Conservation (phyloP, 805 yeast genomes). For the Saturnispora silvae region DNA sequence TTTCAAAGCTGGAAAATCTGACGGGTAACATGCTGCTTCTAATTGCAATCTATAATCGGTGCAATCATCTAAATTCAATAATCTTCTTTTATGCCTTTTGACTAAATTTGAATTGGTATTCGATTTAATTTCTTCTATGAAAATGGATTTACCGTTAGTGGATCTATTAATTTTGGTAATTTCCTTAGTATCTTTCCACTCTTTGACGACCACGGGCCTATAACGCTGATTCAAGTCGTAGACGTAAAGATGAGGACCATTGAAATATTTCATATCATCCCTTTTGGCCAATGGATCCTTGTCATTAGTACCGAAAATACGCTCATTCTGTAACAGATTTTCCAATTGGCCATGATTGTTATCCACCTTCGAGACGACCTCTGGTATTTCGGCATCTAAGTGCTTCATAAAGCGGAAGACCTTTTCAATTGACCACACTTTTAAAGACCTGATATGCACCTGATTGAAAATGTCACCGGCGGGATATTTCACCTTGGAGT, state of each 20-base stretch:
- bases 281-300: constrained; percentile 78
- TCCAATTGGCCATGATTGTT: constrained; percentile 36
- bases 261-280: constrained; percentile 77
- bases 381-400: constrained; percentile 34
- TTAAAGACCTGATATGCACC: constrained; percentile 51
- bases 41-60: constrained; percentile 24
- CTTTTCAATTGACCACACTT: constrained; percentile 84
- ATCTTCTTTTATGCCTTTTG: constrained; percentile 23
- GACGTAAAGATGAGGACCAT: constrained; percentile 61
- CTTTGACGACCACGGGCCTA: constrained; percentile 73
- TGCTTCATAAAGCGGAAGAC: constrained; percentile 68
- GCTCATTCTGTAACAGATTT: constrained; percentile 71
- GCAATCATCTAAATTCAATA: constrained; percentile 24
- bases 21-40: constrained; percentile 19
- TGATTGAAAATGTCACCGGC: constrained; percentile 54
- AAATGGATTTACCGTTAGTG: constrained; percentile 72
- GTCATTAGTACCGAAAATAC: constrained; percentile 76
- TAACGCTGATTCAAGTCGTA: constrained; percentile 71
- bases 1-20: constrained; percentile 1
- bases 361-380: constrained; percentile 12
- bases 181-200: constrained; percentile 49
- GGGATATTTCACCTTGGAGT: constrained; percentile 32
- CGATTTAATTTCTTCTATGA: constrained; percentile 45
- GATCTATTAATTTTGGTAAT: constrained; percentile 52
- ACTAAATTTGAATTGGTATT: constrained; percentile 10